Evolutionary conservation across 179 eudicot species (phyloP), one percentile per base, ranked within the genome.

Genomic region (Pouteria campechiana): DNA sequence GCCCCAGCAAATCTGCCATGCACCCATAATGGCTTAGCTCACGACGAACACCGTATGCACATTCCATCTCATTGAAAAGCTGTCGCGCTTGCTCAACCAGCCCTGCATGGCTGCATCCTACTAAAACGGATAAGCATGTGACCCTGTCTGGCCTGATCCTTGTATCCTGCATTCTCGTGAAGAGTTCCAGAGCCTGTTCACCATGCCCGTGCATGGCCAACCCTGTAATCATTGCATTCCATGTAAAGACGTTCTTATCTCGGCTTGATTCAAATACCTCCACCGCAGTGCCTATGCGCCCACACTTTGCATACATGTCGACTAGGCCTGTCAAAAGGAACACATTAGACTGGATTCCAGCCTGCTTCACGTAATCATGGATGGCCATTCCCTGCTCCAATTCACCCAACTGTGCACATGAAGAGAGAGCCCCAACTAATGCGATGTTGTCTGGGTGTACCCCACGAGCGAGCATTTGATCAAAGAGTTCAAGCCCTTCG

Each of bases 21-120:
- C 79, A 83, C 4, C 96, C 96, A 27, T 79, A 79, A 48, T 87
- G 96, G 68, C 83, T 87, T 27, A 74, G 72, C 75, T 87, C 94
- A 32, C 65, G 67, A 3, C 46, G 63, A 31, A 79, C 86, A 16
- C 67, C 62, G 61, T 72, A 83, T 3, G 57, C 60, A 40, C 37
- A 1, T 16, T 79, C 83, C 94, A 83, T 87, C 16, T 67, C 67
- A 17, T 46, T 44, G 41, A 76, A 87, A 12, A 79, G 44, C 21
- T 20, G 28, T 17, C 60, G 70, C 17, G 94, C 96, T 67, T 74
- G 81, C 25, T 53, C 39, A 31, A 70, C 39, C 28, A 77, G 71
- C 38, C 96, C 96, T 17, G 77, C 73, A 35, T 87, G 96, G 64
- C 81, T 83, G 57, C 90, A 87, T 19, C 90, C 96, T 18, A 79